phyloP scores from a whole-genome alignment of 176 grass and related monocot genomes.

The Miscanthus lutarioriparius region DNA sequence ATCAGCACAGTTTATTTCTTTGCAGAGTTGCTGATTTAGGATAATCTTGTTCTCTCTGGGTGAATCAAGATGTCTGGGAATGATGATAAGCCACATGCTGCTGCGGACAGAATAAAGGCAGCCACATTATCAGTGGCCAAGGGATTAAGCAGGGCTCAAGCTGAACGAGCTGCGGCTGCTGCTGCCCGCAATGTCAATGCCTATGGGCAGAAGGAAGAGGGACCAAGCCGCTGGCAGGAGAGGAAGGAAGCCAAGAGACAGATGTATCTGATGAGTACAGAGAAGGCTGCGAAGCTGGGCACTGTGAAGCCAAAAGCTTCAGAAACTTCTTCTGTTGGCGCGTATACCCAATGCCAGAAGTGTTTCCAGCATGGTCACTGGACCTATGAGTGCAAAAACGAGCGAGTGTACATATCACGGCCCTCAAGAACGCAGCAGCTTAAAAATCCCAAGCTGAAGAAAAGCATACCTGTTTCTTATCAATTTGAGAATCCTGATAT shows the following conservation, averaged over 20 bases:
- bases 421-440: conserved; percentile 65
- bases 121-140: conserved; percentile 60
- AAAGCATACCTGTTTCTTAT: conserved; percentile 50
- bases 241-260: conserved; percentile 82
- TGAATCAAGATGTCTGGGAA: conserved; percentile 60
- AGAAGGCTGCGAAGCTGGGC: conserved; percentile 66
- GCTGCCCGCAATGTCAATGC: conserved; percentile 80
- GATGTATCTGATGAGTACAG: conserved; percentile 89
- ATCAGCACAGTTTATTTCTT: neutral
- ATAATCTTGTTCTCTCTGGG: neutral
- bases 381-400: conserved; percentile 87
- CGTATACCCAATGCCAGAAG: conserved; percentile 67
- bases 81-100: conserved; percentile 51
- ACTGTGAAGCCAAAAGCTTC: conserved; percentile 55
- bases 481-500: conserved; percentile 67
- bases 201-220: conserved; percentile 89
- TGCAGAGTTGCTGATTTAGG: conserved; percentile 21
- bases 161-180: conserved; percentile 56
- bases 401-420: conserved; percentile 63
- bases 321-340: conserved; percentile 33
- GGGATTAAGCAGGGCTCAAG: conserved; percentile 79
- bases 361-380: conserved; percentile 79
- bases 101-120: conserved; percentile 56
- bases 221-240: conserved; percentile 72
- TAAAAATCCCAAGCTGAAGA: conserved; percentile 79